Evolutionary conservation across 129 eudicot species (phyloP), one percentile per base, ranked within the genome.

Genomic region (Flaveria robusta): DNA sequence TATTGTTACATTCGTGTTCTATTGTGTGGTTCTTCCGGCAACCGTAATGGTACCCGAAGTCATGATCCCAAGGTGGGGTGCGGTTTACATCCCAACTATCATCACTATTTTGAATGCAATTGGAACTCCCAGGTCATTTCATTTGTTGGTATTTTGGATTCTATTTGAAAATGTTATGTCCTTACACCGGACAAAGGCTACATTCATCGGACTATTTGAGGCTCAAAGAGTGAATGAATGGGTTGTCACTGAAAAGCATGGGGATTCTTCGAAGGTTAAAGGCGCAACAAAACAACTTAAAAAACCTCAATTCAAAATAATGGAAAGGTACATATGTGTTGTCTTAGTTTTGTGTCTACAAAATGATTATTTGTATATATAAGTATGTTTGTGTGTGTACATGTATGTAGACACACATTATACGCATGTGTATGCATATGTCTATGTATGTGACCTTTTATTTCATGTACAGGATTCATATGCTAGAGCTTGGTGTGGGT

Each of bases 161-260:
- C 90, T 90, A n/a, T 90, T 90, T 74, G 74, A 70, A 45, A 70
- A 70, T 49, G 74, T 70, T 7, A 70, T 70, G 74, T 70, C 74
- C 24, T 60, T 90, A 5, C 96, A 90, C 31, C 86, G 92, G 50
- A 87, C 92, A 0, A 90, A 85, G 74, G 96, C 92, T 1, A 90
- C 92, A 22, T 79, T 90, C 77, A 83, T 90, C 20, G 96, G 96
- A 13, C 69, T 90, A 50, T 20, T 90, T 31, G 96, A 87, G 69
- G 83, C 88, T 0, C 86, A 81, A 51, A 74, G 92, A 74, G 91
- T 81, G 52, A 89, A 87, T 16, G 92, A 87, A 76, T 90, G 96
- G 96, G 81, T 90, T 46, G 96, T 90, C 68, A 90, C 92, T 0
- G 90, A 90, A 71, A 90, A 90, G 71, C 87, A 83, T 5, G 96